Percentiles rank a stretch among this genome's conserved stretches.
Evolutionary conservation across 345 rosid species (phyloP).

Genomic region (Euphorbia lathyris): DNA sequence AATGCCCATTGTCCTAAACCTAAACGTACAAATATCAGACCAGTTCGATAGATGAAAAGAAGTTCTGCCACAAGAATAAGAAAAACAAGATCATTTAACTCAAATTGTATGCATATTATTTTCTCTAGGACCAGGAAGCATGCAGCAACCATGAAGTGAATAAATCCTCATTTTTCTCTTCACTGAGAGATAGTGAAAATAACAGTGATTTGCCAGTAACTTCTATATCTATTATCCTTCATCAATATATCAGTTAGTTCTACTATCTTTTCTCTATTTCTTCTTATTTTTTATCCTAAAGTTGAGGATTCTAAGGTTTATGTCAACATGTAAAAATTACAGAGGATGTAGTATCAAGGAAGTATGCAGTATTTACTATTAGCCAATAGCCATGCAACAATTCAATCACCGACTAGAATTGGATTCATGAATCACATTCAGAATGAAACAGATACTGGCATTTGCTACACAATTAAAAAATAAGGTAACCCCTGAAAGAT

Average conservation of each 20-base stretch:
- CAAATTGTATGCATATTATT: too few relatives aligned
- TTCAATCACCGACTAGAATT: not conserved
- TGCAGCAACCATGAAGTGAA: not conserved
- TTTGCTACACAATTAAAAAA: not conserved
- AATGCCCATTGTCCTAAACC: not conserved
- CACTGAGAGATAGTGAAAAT: not conserved
- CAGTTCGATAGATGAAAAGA: not conserved
- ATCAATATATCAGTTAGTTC: too few relatives aligned
- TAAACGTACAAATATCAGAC: not conserved
- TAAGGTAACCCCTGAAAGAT: not conserved
- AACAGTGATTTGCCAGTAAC: not conserved
- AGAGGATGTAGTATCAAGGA: not conserved
- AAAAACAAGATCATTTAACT: not conserved
- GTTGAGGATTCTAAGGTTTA: too few relatives aligned
- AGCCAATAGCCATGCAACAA: not conserved
- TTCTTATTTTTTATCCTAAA: too few relatives aligned
- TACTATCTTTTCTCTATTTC: too few relatives aligned
- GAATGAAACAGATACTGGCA: not conserved
- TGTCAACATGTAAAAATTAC: not conserved
- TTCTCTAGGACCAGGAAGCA: too few relatives aligned
- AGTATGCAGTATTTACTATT: not conserved
- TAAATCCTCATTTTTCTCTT: not conserved
- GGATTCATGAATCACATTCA: not conserved
- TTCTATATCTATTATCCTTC: too few relatives aligned
- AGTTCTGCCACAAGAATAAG: not conserved